Evolutionary conservation across 2,329 filamentous ascomycete genomes (phyloP).

Genomic region (Paramyrothecium roridum): DNA sequence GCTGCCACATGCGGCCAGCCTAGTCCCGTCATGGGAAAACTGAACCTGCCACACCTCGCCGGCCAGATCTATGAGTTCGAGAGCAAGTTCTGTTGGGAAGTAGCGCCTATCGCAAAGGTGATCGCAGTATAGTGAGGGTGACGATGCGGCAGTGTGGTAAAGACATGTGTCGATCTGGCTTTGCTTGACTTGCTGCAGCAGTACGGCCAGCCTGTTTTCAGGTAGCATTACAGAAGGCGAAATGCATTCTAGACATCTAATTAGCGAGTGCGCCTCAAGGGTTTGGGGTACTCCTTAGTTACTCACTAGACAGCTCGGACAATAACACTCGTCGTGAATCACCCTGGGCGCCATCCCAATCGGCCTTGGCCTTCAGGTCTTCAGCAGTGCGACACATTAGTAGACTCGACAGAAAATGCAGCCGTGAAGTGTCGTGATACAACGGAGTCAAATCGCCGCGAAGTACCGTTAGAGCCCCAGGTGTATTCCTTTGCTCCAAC

Average conservation of each 20-base stretch:
- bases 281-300: background rate
- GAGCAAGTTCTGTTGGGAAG: slow-evolving; percentile 71
- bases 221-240: slow-evolving; percentile 97
- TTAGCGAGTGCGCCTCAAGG: background rate
- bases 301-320: slow-evolving; percentile 78
- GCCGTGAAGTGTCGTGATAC: slow-evolving; percentile 70
- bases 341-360: slow-evolving; percentile 80
- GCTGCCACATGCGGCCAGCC: slow-evolving; percentile 77
- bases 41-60: slow-evolving; percentile 90
- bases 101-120: slow-evolving; percentile 77
- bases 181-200: slow-evolving; percentile 81
- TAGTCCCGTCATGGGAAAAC: slow-evolving; percentile 84
- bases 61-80: slow-evolving; percentile 68
- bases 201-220: slow-evolving; percentile 77
- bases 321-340: slow-evolving; percentile 72
- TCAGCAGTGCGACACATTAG: slow-evolving; percentile 83
- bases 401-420: slow-evolving; percentile 82
- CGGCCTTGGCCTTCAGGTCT: slow-evolving; percentile 71
- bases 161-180: slow-evolving; percentile 79
- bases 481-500: slow-evolving; percentile 72
- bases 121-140: slow-evolving; percentile 85
- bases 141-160: slow-evolving; percentile 78
- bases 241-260: slow-evolving; percentile 64
- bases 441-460: slow-evolving; percentile 84
- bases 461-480: slow-evolving; percentile 75